Evolutionary conservation across 768 basidiomycete genomes (phyloP).

Genomic region (Calocybe cyanea): DNA sequence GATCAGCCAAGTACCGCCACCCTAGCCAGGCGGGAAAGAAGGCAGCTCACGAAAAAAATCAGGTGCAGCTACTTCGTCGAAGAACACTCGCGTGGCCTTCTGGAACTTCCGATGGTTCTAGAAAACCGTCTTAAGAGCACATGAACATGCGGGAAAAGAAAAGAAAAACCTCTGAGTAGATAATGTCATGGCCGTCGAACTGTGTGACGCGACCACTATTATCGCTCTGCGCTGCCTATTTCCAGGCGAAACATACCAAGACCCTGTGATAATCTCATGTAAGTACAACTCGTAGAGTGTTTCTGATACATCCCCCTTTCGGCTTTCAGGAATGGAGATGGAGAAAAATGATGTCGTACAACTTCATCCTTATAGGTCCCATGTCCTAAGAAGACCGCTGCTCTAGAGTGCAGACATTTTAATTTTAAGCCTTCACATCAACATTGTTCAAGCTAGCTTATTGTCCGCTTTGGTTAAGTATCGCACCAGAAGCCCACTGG

Average conservation of each 20-base stretch:
- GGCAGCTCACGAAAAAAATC: conserved; percentile 39
- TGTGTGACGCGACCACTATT: too few relatives aligned
- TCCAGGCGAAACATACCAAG: conserved; percentile 74
- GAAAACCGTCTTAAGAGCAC: conserved; percentile 8
- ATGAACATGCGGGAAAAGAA: conserved; percentile 17
- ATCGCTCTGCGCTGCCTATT: conserved; percentile 70
- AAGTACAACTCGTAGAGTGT: conserved; percentile 90
- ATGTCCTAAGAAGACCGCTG: conserved; percentile 66
- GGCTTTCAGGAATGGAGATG: conserved; percentile 44
- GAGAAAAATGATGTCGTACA: conserved; percentile 17
- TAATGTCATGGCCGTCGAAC: too few relatives aligned
- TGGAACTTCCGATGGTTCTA: conserved; percentile 64
- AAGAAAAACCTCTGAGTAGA: conserved; percentile 68
- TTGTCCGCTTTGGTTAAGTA: too few relatives aligned
- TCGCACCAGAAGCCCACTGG: too few relatives aligned
- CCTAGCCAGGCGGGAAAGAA: background rate
- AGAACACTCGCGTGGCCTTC: conserved; percentile 61
- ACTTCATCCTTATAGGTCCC: conserved; percentile 83
- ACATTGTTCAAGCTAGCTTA: conserved; percentile 52
- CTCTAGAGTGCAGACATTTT: conserved; percentile 79
- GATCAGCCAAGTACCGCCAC: conserved; percentile 31
- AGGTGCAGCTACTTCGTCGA: conserved; percentile 65
- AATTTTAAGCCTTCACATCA: conserved; percentile 87
- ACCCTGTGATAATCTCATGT: conserved; percentile 77
- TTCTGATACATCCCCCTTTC: conserved; percentile 88